These are phyloP conservation scores for Rostrohypoxylon terebratum DNA, from an alignment of 495 filamentous ascomycete genomes.

Conservation along the genomic window DNA sequence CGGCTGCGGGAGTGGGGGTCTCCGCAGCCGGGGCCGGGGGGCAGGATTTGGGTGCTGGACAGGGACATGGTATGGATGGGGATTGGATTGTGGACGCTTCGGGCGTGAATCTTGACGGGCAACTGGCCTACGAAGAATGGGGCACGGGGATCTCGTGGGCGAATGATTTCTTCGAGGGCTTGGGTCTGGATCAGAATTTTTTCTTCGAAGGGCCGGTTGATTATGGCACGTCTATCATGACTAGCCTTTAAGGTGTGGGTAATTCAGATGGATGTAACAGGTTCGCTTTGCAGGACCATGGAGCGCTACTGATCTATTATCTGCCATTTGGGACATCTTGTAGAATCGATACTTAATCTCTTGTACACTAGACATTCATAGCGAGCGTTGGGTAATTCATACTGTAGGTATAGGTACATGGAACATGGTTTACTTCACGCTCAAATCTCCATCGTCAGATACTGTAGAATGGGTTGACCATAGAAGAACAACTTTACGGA, in stretches of 20 bases:
- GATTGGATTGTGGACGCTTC: constrained; percentile 18
- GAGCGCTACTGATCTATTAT: not conserved
- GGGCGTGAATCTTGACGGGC: constrained; percentile 7
- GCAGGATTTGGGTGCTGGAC: not conserved
- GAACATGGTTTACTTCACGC: not conserved
- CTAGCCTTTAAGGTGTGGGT: not conserved
- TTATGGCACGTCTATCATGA: constrained; percentile 26
- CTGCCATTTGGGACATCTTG: too few species aligned
- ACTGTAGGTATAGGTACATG: not conserved
- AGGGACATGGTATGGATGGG: constrained; percentile 18
- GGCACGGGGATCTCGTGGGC: constrained; percentile 23
- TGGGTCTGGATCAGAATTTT: constrained; percentile 42
- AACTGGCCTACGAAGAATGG: constrained; percentile 18
- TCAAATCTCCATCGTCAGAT: too few species aligned
- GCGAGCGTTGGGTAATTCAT: not conserved
- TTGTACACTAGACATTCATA: not conserved
- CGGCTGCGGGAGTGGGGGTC: not conserved
- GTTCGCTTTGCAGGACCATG: too few species aligned
- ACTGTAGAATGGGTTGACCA: too few species aligned
- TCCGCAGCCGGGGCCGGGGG: not conserved
- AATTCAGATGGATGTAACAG: not conserved
- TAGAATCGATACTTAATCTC: not conserved
- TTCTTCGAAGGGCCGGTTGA: constrained; percentile 34
- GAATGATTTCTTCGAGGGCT: constrained; percentile 40
- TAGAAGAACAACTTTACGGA: too few species aligned